Conservation (phyloP, 2,329 filamentous ascomycete species). For the Phyllosticta citrichinensis region DNA sequence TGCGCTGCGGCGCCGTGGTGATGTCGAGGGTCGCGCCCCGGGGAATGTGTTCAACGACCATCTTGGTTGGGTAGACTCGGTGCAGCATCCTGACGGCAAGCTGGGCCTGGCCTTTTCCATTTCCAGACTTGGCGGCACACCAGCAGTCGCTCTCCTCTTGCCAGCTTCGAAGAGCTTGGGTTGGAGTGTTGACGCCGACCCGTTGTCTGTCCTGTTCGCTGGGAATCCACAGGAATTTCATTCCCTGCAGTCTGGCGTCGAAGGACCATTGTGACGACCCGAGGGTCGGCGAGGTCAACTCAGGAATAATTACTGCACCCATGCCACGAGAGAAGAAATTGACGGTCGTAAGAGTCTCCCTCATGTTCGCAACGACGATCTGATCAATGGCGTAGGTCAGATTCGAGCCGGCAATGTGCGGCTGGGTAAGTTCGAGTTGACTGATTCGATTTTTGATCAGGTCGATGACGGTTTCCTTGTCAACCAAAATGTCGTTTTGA, state of each 20-base stretch:
- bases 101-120: conserved; percentile 47
- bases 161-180: conserved; percentile 57
- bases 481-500: conserved; percentile 16
- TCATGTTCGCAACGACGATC: conserved; percentile 7
- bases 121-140: conserved; percentile 49
- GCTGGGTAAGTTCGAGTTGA: not conserved
- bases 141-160: conserved; percentile 77
- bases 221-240: not conserved
- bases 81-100: conserved; percentile 46
- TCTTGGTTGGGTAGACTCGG: conserved; percentile 27
- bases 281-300: conserved; percentile 49
- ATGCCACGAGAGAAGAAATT: conserved; percentile 63
- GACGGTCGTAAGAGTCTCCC: conserved; percentile 34
- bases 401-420: not conserved
- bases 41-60: conserved; percentile 40
- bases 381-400: not conserved
- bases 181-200: no score
- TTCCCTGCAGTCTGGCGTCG: not conserved
- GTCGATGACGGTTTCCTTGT: conserved; percentile 14
- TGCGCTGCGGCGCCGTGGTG: conserved; percentile 29
- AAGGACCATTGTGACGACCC: conserved; percentile 13
- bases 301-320: conserved; percentile 55
- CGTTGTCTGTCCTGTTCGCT: not conserved
- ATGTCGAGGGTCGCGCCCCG: conserved; percentile 30
- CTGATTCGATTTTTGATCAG: not conserved